A percentile compares a stretch with the other conserved stretches of the same genome.
phyloP scores from a whole-genome alignment of 2,329 filamentous ascomycete species.

The Epichloe uncinata region DNA sequence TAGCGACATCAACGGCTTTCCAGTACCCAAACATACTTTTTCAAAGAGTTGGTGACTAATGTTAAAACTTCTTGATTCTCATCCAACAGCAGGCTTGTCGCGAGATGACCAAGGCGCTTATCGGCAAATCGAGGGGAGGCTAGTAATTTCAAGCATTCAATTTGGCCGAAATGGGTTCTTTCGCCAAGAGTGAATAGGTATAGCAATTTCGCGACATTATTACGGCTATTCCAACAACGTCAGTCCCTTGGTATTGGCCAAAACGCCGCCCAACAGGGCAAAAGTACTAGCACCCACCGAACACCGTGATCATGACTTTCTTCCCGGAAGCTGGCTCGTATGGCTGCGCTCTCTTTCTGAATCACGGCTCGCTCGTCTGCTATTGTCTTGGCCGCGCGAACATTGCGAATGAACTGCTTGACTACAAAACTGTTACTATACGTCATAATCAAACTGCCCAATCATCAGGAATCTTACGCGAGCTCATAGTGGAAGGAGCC shows the following conservation, averaged over 20 bases:
- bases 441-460: slow-evolving; percentile 5
- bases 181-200: slow-evolving; percentile 98
- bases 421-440: slow-evolving; percentile 38
- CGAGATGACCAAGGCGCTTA: slow-evolving; percentile 89
- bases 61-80: slow-evolving; percentile 98
- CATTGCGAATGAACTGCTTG: slow-evolving; percentile 99
- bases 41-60: slow-evolving; percentile 90
- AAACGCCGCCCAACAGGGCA: not conserved
- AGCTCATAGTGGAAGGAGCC: slow-evolving; percentile 23
- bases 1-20: not conserved
- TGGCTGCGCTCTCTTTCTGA: slow-evolving; percentile 96
- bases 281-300: slow-evolving; percentile 46
- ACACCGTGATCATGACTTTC: slow-evolving; percentile 87
- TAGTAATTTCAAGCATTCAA: slow-evolving; percentile 94
- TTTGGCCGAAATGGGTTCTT: slow-evolving; percentile 96
- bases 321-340: slow-evolving; percentile 93
- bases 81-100: slow-evolving; percentile 89
- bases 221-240: slow-evolving; percentile 47
- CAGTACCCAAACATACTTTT: slow-evolving; percentile 55
- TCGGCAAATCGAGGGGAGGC: slow-evolving; percentile 96
- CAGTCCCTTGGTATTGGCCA: not conserved
- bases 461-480: slow-evolving; percentile 16
- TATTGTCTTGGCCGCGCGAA: slow-evolving; percentile 95
- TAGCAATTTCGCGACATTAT: slow-evolving; percentile 96
- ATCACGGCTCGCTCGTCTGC: slow-evolving; percentile 97